phyloP scores from a whole-genome alignment of 768 basidiomycete species.

The Lentinula aciculospora region DNA sequence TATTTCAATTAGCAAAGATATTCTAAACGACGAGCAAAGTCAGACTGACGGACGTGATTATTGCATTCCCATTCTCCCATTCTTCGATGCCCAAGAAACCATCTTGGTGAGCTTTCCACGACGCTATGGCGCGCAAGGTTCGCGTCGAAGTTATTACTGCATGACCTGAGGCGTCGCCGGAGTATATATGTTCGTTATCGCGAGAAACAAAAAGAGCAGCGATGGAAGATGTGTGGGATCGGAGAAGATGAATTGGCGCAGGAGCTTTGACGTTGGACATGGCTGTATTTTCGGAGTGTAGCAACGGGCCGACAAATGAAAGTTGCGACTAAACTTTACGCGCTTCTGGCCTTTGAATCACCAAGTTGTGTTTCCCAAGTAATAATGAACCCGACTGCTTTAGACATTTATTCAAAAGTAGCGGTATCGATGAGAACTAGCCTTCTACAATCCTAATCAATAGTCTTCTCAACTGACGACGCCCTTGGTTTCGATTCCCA shows the following conservation, averaged over 20 bases:
- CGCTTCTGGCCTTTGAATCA: too few relatives aligned
- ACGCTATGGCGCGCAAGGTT: constrained; percentile 63
- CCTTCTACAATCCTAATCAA: too few relatives aligned
- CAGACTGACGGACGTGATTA: constrained; percentile 68
- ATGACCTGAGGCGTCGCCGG: constrained; percentile 78
- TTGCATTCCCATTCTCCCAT: constrained; percentile 40
- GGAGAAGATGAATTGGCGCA: constrained; percentile 68
- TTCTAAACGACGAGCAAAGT: background rate
- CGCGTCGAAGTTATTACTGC: constrained; percentile 73
- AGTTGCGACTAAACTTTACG: too few relatives aligned
- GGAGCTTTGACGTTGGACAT: constrained; percentile 24
- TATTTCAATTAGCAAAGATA: background rate
- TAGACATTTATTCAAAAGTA: too few relatives aligned
- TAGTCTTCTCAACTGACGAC: too few relatives aligned
- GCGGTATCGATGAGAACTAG: too few relatives aligned
- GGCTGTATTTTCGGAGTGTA: background rate
- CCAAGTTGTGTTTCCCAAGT: too few relatives aligned
- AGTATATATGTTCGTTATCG: constrained; percentile 79
- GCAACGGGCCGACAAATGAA: background rate
- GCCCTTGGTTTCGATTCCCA: too few relatives aligned
- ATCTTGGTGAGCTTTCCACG: constrained; percentile 78
- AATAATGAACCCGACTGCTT: too few relatives aligned
- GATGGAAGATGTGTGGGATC: constrained; percentile 64
- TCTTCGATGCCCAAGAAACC: constrained; percentile 77
- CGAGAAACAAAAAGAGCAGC: constrained; percentile 55